Base-by-base conservation (phyloP, 805 yeast species). In the Candida quercuum region DNA sequence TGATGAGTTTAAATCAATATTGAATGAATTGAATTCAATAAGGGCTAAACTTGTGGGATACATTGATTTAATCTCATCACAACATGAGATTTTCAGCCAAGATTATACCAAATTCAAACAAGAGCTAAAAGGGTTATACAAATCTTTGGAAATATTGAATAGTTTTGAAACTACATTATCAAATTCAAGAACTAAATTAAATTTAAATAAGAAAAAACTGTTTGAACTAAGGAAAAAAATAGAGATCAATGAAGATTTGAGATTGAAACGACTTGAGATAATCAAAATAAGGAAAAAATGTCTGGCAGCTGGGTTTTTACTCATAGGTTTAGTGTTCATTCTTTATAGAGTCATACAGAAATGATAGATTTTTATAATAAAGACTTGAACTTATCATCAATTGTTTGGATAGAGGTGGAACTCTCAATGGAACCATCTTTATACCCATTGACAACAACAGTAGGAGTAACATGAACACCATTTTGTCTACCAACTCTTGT, bases 381-480 rank as follows among this genome's bases (percentile, higher is more conserved):
- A 23, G 42, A 43, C 31, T 45, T 36, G 9, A 60, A 41, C 32
- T 59, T 53, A 14, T 47, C 38, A 24, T 46, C 52, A 38, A 60
- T 41, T 11, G 68, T 69, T 3, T 66, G 77, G 5, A 66, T 50
- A 5, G 74, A 63, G 35, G 78, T 73, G 8, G 87, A 76, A 30
- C 87, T 77, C 49, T 81, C 83, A 50, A 86, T 70, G 6, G 66
- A 49, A 25, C 66, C 64, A 45, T 71, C 73, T 17, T 68, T 67
- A 35, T 82, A 74, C 1, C 95, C 95, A 56, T 86, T 74, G 28
- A 86, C 63, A 16, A 72, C 58, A 12, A 85, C 83, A 5, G 93
- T 80, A 16, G 96, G 96, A 3, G 93, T 84, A n/a, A 83, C 80
- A 54, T 87, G 95, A 27, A 83, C 75, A 31, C 91, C 87, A 29